These are phyloP conservation scores for Pezicula radicicola DNA, from an alignment of 2,329 filamentous ascomycete species.

Conservation along the genomic window DNA sequence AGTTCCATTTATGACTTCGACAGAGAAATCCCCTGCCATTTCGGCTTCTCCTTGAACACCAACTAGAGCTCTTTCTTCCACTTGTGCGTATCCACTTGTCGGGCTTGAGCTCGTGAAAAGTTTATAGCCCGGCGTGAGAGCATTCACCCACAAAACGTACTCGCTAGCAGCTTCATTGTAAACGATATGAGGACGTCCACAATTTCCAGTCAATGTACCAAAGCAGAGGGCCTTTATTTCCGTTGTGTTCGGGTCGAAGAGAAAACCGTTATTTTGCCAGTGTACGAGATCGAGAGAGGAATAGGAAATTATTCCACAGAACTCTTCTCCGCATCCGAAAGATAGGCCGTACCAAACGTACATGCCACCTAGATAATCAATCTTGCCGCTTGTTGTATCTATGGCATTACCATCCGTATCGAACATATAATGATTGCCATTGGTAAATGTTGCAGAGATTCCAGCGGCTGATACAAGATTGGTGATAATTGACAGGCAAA, in stretches of 20 bases:
- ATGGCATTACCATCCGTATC: constrained; percentile 22
- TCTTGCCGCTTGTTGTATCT: constrained; percentile 20
- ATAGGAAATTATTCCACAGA: constrained; percentile 20
- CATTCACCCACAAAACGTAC: constrained; percentile 16
- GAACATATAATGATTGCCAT: constrained; percentile 15
- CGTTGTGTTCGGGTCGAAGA: constrained; percentile 15
- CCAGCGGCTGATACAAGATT: not conserved
- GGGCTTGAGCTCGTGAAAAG: constrained; percentile 13
- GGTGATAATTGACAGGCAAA: not conserved
- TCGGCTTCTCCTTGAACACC: constrained; percentile 13
- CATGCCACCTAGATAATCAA: constrained; percentile 17
- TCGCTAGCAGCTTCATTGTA: constrained; percentile 12
- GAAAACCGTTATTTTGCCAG: constrained; percentile 16
- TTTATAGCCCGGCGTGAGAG: constrained; percentile 13
- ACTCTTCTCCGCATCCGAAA: constrained; percentile 13
- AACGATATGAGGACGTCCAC: constrained; percentile 17
- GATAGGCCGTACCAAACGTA: constrained; percentile 21
- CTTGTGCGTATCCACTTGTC: constrained; percentile 10
- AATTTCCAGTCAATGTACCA: constrained; percentile 10
- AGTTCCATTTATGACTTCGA: constrained; percentile 15
- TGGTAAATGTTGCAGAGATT: constrained; percentile 10
- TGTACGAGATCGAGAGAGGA: constrained; percentile 17
- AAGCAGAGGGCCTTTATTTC: constrained; percentile 13
- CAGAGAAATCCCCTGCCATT: constrained; percentile 15
- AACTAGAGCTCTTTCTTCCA: constrained; percentile 10